Evolutionary conservation across 768 basidiomycete genomes (phyloP).

Genomic region (Phaffia australis): DNA sequence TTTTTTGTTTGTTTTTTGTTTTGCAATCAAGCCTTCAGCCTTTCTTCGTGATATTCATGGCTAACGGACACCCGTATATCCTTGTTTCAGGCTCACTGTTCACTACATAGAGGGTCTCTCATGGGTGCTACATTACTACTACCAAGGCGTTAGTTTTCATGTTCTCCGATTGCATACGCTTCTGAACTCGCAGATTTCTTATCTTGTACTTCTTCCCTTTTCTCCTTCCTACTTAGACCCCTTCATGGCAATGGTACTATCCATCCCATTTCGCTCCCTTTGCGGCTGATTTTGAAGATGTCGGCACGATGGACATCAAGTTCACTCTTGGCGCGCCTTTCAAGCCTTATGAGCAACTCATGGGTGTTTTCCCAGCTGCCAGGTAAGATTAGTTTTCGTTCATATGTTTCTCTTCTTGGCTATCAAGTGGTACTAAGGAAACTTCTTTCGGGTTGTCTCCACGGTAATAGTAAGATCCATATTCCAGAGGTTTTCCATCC

Average conservation of each 20-base stretch:
- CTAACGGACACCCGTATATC: not conserved
- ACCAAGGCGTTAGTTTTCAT: conserved; percentile 69
- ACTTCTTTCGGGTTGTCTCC: conserved; percentile 5
- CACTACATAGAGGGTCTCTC: conserved; percentile 86
- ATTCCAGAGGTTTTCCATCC: conserved; percentile 75
- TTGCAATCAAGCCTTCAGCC: conserved; percentile 1
- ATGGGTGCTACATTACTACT: conserved; percentile 96
- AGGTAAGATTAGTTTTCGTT: conserved; percentile 45
- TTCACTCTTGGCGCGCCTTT: conserved; percentile 79
- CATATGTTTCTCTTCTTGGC: not conserved
- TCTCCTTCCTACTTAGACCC: conserved; percentile 29
- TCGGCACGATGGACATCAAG: conserved; percentile 63
- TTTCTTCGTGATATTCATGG: not conserved
- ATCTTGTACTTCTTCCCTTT: conserved; percentile 11
- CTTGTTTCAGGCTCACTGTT: conserved; percentile 53
- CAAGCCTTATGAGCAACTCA: conserved; percentile 92
- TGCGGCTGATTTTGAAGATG: conserved; percentile 74
- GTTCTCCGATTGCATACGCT: conserved; percentile 9
- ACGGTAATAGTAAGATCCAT: conserved; percentile 57
- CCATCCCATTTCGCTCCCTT: conserved; percentile 98
- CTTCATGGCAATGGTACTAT: conserved; percentile 97
- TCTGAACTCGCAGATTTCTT: not conserved
- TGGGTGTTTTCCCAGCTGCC: conserved; percentile 94
- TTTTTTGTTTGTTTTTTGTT: conserved; percentile 3
- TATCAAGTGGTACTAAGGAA: conserved; percentile 10